These are phyloP conservation scores for Neonothopanus nambi DNA, from an alignment of 1,284 basidiomycete genomes.

Conservation along the genomic window DNA sequence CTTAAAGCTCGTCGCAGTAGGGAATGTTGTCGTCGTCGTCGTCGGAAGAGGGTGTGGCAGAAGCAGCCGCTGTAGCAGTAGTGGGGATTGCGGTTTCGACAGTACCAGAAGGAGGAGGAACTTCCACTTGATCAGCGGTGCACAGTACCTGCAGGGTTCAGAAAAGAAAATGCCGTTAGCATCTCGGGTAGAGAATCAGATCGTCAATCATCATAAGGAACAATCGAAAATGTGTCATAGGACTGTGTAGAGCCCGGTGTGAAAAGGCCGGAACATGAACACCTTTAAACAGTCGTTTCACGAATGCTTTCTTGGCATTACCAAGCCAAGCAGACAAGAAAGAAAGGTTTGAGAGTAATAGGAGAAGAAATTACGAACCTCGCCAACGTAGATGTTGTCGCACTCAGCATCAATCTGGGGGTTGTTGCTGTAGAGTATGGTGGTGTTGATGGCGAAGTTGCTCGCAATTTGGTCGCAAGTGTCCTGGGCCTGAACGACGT, in stretches of 20 bases:
- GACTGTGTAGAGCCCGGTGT: no score
- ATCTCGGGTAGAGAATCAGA: no score
- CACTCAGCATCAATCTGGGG: constrained; percentile 62
- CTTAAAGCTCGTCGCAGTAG: constrained; percentile 17
- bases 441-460: constrained; percentile 43
- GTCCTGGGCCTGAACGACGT: constrained; percentile 52
- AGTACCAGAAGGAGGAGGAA: constrained; percentile 6
- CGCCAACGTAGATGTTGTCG: constrained; percentile 64
- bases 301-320: no score
- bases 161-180: background rate
- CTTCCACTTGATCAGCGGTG: background rate
- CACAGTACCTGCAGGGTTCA: constrained; percentile 16
- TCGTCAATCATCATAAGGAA: background rate
- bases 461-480: constrained; percentile 47
- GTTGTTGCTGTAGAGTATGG: constrained; percentile 61
- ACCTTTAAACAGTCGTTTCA: no score
- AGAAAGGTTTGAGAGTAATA: background rate
- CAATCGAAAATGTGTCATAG: no score
- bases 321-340: background rate
- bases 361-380: constrained; percentile 42
- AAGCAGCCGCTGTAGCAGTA: constrained; percentile 9
- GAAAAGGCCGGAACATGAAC: no score
- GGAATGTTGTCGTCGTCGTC: constrained; percentile 14
- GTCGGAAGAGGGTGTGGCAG: background rate
- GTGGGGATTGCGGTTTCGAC: constrained; percentile 12